Percentiles rank a stretch among this genome's conserved stretches.
phyloP scores from a whole-genome alignment of 257 asterid species.

The Gardenia jasminoides region DNA sequence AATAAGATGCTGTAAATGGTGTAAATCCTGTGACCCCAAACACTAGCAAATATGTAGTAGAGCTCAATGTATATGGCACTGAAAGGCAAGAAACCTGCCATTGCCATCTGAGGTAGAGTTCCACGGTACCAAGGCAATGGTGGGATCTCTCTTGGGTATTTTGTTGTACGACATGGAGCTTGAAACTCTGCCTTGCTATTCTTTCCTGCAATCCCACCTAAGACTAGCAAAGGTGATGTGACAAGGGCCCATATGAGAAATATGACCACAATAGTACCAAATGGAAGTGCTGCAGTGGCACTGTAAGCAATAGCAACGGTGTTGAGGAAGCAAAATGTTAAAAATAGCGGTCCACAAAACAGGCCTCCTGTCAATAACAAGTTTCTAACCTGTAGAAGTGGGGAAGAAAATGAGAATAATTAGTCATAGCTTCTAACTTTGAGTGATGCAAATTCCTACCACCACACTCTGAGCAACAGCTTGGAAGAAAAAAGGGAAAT shows the following conservation, averaged over 20 bases:
- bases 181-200: conserved; percentile 84
- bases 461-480: background rate
- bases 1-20: conserved; percentile 82
- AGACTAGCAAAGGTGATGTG: conserved; percentile 72
- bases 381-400: conserved; percentile 59
- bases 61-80: conserved; percentile 93
- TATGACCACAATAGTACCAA: conserved; percentile 80
- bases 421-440: background rate
- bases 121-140: conserved; percentile 82
- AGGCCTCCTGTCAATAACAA: conserved; percentile 65
- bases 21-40: conserved; percentile 93
- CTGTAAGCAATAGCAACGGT: conserved; percentile 81
- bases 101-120: conserved; percentile 85
- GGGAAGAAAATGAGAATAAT: background rate
- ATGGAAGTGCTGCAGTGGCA: conserved; percentile 89
- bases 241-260: conserved; percentile 87
- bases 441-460: background rate
- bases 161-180: conserved; percentile 85
- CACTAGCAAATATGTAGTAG: conserved; percentile 85
- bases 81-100: conserved; percentile 94
- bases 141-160: conserved; percentile 84
- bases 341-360: conserved; percentile 79
- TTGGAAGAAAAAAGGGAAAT: background rate
- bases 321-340: conserved; percentile 74
- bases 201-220: conserved; percentile 90